Percentiles rank a stretch among this genome's conserved stretches.
Conservation (phyloP, 306 rosid genomes). For the Canavalia ensiformis region DNA sequence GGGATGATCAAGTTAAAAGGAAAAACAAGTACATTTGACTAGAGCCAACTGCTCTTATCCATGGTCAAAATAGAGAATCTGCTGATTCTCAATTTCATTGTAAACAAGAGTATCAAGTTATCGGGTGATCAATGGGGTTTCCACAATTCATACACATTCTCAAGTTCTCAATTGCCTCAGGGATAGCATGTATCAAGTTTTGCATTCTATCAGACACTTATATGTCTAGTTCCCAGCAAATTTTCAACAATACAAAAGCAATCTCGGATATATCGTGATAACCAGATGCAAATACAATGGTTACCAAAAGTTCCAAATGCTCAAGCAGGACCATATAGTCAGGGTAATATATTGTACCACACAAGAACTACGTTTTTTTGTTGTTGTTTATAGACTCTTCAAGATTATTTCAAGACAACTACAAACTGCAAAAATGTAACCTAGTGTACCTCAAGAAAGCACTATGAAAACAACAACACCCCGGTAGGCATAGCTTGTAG, state of each 20-base stretch:
- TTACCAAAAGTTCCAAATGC: constrained; percentile 17
- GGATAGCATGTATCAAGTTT: constrained; percentile 14
- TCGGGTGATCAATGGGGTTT: background rate
- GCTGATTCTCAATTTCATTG: constrained; percentile 5
- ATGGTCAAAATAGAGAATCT: constrained; percentile 32
- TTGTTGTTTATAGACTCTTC: constrained; percentile 25
- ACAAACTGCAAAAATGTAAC: constrained; percentile 6
- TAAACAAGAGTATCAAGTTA: background rate
- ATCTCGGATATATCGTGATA: background rate
- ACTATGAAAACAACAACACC: background rate
- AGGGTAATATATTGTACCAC: background rate
- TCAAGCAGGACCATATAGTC: background rate
- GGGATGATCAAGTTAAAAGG: constrained; percentile 44
- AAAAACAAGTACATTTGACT: constrained; percentile 35
- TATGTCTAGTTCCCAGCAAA: constrained; percentile 23
- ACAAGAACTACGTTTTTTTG: background rate
- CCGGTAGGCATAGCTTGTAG: background rate
- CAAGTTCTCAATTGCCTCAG: constrained; percentile 19
- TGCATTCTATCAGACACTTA: background rate
- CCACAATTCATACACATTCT: constrained; percentile 29
- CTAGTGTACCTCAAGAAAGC: constrained; percentile 33
- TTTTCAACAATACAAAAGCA: constrained; percentile 9
- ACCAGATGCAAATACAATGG: background rate
- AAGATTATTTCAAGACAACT: constrained; percentile 16
- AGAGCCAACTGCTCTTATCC: constrained; percentile 30